Evolutionary conservation across 2,329 filamentous ascomycete genomes (phyloP).

Genomic region (Ascocoryne sarcoides): DNA sequence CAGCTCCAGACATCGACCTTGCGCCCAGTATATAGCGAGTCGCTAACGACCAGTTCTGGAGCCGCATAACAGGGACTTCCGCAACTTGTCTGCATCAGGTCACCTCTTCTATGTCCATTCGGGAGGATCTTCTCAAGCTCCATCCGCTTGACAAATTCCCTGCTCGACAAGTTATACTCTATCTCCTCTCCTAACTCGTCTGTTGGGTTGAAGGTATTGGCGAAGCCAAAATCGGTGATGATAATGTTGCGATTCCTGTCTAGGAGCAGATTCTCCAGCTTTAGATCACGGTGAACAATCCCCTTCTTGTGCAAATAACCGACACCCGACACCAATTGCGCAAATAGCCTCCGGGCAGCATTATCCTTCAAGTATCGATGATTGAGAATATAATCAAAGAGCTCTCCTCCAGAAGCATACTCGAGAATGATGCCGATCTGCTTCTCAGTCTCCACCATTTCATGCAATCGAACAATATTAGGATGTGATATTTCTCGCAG

Average conservation of each 20-base stretch:
- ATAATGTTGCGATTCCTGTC: conserved; percentile 98
- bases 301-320: conserved; percentile 98
- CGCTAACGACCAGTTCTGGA: conserved; percentile 92
- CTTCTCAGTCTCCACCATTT: conserved; percentile 96
- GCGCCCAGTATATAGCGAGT: conserved; percentile 91
- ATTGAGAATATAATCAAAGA: conserved; percentile 97
- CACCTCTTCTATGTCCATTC: conserved; percentile 73
- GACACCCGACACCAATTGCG: conserved; percentile 90
- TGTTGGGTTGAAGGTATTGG: conserved; percentile 86
- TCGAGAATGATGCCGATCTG: conserved; percentile 98
- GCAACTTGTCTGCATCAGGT: conserved; percentile 98
- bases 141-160: conserved; percentile 77
- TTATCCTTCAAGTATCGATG: conserved; percentile 94
- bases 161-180: conserved; percentile 76
- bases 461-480: conserved; percentile 93
- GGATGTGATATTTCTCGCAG: conserved; percentile 81
- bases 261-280: conserved; percentile 88
- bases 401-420: conserved; percentile 92
- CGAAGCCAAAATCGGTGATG: conserved; percentile 98
- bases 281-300: conserved; percentile 94
- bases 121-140: conserved; percentile 73
- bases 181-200: conserved; percentile 88
- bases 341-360: conserved; percentile 81
- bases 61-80: conserved; percentile 97
- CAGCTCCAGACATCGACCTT: conserved; percentile 99